These are phyloP conservation scores for Inonotus hispidus DNA, from an alignment of 1,284 basidiomycete genomes.

Conservation along the genomic window DNA sequence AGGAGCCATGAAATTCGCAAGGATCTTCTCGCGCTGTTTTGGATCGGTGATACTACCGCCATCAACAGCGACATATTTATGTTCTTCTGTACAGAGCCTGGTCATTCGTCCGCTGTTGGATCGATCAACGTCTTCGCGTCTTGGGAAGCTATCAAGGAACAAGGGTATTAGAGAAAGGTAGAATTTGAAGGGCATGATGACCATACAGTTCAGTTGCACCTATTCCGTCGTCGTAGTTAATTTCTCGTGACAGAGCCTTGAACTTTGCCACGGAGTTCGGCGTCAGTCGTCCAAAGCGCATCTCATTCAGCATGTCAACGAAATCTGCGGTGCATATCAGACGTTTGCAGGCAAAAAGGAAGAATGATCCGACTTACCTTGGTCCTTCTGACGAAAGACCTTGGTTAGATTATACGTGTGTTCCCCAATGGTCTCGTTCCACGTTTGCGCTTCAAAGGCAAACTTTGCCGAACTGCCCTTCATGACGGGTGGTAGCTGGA, in stretches of 20 bases:
- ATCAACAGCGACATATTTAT: conserved; percentile 47
- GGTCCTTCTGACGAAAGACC: conserved; percentile 77
- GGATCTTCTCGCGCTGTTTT: conserved; percentile 55
- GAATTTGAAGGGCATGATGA: background rate
- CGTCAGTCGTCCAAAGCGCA: conserved; percentile 78
- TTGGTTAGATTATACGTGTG: conserved; percentile 83
- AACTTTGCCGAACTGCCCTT: conserved; percentile 50
- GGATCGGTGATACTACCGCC: conserved; percentile 47
- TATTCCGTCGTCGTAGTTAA: conserved; percentile 65
- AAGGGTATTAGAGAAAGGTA: background rate
- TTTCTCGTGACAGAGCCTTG: conserved; percentile 50
- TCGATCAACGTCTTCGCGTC: conserved; percentile 59
- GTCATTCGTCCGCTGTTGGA: conserved; percentile 45
- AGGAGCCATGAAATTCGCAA: conserved; percentile 73
- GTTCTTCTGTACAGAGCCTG: conserved; percentile 33
- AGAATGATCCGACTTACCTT: conserved; percentile 14
- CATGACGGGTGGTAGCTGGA: conserved; percentile 91
- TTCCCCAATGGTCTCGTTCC: conserved; percentile 68
- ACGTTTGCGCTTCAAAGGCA: conserved; percentile 85
- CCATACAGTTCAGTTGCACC: conserved; percentile 69
- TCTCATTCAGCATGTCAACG: conserved; percentile 86
- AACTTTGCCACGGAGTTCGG: conserved; percentile 56
- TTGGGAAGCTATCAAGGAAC: conserved; percentile 41
- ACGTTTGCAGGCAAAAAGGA: background rate
- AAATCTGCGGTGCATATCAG: conserved; percentile 49